Base-by-base conservation (phyloP, 2,329 filamentous ascomycete species). In the Fusarium azukiicola region DNA sequence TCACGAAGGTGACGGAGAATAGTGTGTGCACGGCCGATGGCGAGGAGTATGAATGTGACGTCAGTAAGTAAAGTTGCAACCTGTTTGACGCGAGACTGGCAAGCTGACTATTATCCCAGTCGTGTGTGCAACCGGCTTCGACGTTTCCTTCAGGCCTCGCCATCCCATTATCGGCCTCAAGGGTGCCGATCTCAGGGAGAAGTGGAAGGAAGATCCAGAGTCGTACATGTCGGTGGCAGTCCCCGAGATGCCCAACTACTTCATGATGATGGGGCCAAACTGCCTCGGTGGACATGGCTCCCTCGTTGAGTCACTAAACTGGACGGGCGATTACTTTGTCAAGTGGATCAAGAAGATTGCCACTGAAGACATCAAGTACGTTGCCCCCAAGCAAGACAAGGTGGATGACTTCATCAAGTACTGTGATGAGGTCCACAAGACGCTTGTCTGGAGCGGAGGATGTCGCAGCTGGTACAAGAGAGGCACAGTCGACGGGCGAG, bases 101-200 rank as follows among this genome's bases (percentile, higher is more conserved):
- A 19, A 64, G 58, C 17, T 67, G 61, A 74, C 40, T 19, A 9
- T 4, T n/a, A n/a, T 19, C 11, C 0, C 10, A 81, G 79, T 94
- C 32, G 85, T 94, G 27, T 93, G 91, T 72, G 92, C 91, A 21
- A 93, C 91, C 0, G 91, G 92, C 4, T 93, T 92, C 76, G 89
- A 93, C 76, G 89, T 89, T 11, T 91, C 90, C 1, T 92, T 91
- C 81, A 82, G 87, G 2, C 91, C 91, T 5, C 87, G 88, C 1
- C 92, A 92, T 73, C 87, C 88, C 13, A 88, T 94, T 5, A 85
- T 87, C 3, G 93, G 92, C 2, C 86, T 87, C 56, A 84, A 86
- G 5, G 90, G 89, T 5, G 87, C 89, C 46, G 86, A 89, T 50
- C 84, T 94, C 8, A 87, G 91, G 23, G 86, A 92, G 46, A 84